Percentiles rank a stretch among this genome's conserved stretches.
These are phyloP conservation scores for Cucumis melo DNA, from an alignment of 306 rosid species.

Conservation along the genomic window DNA sequence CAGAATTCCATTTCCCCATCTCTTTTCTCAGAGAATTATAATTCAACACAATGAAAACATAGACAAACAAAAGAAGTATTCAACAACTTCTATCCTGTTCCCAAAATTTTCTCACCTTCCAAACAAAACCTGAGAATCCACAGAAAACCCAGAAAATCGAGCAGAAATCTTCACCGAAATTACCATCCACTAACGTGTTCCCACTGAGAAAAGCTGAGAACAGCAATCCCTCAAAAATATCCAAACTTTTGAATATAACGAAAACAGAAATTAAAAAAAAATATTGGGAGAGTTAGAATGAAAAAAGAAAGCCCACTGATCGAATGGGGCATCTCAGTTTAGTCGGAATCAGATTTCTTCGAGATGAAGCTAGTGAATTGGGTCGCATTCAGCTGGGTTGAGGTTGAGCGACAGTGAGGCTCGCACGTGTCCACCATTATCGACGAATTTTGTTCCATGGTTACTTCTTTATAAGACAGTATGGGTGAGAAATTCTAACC, in stretches of 20 bases:
- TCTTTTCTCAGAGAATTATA: neutral
- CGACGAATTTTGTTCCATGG: neutral
- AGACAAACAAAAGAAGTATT: neutral
- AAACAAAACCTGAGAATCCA: neutral
- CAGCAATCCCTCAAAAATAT: neutral
- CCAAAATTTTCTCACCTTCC: neutral
- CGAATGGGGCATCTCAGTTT: neutral
- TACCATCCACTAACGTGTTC: neutral
- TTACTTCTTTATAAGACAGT: too few relatives aligned
- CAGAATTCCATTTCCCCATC: neutral
- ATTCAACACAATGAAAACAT: neutral
- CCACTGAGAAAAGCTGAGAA: neutral
- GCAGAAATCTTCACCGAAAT: neutral
- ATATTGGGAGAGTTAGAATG: neutral
- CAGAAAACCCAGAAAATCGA: neutral
- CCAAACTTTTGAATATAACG: neutral
- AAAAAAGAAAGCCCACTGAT: neutral
- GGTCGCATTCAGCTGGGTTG: neutral
- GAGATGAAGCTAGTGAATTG: neutral
- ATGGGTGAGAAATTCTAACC: too few relatives aligned
- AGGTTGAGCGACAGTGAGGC: neutral
- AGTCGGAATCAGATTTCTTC: neutral
- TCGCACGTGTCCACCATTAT: neutral
- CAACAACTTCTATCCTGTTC: neutral
- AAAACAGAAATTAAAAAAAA: neutral